A percentile compares a stretch with the other conserved stretches of the same genome.
These are phyloP conservation scores for Quercus tomentella DNA, from an alignment of 331 rosid species.

Conservation along the genomic window DNA sequence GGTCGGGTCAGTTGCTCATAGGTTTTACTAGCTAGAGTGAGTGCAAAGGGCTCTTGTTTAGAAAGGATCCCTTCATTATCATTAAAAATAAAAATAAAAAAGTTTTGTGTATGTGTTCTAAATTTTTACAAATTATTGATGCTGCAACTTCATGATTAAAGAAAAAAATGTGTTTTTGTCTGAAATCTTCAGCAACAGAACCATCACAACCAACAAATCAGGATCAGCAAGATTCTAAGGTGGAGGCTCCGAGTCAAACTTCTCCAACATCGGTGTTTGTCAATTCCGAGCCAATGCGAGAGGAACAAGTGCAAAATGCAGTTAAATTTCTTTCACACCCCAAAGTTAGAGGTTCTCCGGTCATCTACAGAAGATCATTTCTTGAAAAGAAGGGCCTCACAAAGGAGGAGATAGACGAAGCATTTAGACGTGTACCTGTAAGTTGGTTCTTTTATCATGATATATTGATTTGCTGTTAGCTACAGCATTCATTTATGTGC, in stretches of 20 bases:
- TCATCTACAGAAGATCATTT: constrained; percentile 78
- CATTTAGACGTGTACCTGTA: constrained; percentile 87
- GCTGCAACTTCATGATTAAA: neutral
- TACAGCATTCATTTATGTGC: constrained; percentile 1
- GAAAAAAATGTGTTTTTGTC: constrained; percentile 5
- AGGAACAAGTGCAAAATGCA: constrained; percentile 95
- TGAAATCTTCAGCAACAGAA: constrained; percentile 31
- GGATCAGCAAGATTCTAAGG: constrained; percentile 50
- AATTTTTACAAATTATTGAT: neutral
- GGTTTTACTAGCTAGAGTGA: too few relatives aligned
- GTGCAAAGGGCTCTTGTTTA: too few relatives aligned
- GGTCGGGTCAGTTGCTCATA: too few relatives aligned
- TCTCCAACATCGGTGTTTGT: constrained; percentile 63
- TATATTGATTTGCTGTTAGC: neutral
- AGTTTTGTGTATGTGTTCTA: neutral
- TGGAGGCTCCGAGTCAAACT: constrained; percentile 43
- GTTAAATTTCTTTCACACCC: constrained; percentile 90
- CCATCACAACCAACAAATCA: constrained; percentile 32
- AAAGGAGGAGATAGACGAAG: constrained; percentile 97
- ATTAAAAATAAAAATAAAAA: too few relatives aligned
- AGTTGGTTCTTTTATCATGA: constrained; percentile 14
- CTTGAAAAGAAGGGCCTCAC: constrained; percentile 96
- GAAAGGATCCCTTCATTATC: too few relatives aligned
- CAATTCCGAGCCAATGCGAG: constrained; percentile 78
- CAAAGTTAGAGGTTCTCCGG: constrained; percentile 87